These are phyloP conservation scores for Prototheca cutis DNA, from an alignment of 163 green algal genomes.

Conservation along the genomic window DNA sequence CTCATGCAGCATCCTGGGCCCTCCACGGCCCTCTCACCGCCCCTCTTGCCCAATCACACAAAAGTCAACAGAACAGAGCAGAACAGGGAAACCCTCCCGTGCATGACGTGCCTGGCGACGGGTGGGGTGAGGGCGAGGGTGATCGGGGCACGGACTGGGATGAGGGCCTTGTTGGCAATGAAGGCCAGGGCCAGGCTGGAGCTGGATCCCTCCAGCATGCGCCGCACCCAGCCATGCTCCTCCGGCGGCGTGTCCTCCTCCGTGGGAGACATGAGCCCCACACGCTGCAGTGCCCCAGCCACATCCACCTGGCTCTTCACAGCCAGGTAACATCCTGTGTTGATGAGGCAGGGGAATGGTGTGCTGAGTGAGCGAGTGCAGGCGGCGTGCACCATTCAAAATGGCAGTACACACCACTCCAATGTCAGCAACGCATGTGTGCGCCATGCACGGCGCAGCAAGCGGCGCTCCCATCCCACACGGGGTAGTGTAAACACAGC, in stretches of 20 bases:
- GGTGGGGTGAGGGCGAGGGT: slow-evolving; percentile 42
- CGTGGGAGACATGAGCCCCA: slow-evolving; percentile 6
- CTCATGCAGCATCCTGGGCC: too few relatives aligned
- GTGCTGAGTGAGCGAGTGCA: too few relatives aligned
- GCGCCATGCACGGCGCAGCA: too few relatives aligned
- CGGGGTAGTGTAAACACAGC: background rate
- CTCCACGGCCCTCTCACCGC: too few relatives aligned
- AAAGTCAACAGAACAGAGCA: too few relatives aligned
- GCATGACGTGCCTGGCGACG: slow-evolving; percentile 35
- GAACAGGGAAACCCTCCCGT: too few relatives aligned
- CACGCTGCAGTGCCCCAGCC: slow-evolving; percentile 18
- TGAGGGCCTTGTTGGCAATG: slow-evolving; percentile 51
- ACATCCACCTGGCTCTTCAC: slow-evolving; percentile 34
- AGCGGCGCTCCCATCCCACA: background rate
- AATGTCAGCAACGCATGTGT: too few relatives aligned
- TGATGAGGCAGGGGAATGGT: background rate
- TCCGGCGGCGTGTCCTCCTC: slow-evolving; percentile 14
- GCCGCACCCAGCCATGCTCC: slow-evolving; percentile 29
- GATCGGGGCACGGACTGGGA: slow-evolving; percentile 43
- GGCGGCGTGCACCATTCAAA: too few relatives aligned
- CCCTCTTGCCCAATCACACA: too few relatives aligned
- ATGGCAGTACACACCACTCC: too few relatives aligned
- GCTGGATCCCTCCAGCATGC: slow-evolving; percentile 21
- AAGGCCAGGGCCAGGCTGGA: slow-evolving; percentile 44
- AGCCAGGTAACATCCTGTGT: slow-evolving; percentile 43